phyloP scores from a whole-genome alignment of 345 rosid genomes.

The Ceriops tagal region DNA sequence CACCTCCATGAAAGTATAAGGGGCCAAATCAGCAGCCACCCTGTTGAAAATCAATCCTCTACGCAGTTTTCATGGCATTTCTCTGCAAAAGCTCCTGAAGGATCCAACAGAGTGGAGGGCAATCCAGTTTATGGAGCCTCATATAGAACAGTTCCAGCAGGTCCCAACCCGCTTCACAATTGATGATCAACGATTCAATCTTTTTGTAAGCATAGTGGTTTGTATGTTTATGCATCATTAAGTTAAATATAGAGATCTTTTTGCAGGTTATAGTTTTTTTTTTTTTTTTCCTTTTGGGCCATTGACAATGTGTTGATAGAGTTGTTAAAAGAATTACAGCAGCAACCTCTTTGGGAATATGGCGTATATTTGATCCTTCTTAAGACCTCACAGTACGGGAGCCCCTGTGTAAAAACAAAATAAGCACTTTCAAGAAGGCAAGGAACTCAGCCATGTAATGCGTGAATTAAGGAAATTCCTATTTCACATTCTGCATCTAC shows the following conservation, averaged over 20 bases:
- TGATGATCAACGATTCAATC: constrained; percentile 15
- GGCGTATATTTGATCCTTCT: not conserved
- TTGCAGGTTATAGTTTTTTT: constrained; percentile 24
- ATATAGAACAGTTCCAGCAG: constrained; percentile 41
- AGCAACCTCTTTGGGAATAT: no score
- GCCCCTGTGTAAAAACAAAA: not conserved
- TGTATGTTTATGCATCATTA: not conserved
- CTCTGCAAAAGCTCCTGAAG: constrained; percentile 26
- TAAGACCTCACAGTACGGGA: not conserved
- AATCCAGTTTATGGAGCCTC: constrained; percentile 38
- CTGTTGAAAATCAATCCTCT: not conserved
- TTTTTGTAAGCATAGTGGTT: constrained; percentile 5
- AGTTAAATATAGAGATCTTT: constrained; percentile 11
- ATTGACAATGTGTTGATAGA: constrained; percentile 27
- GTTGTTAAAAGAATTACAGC: not conserved
- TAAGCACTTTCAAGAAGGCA: not conserved
- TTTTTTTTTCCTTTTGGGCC: not conserved
- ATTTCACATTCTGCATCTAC: no score
- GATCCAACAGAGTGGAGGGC: constrained; percentile 13
- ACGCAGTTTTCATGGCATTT: constrained; percentile 21
- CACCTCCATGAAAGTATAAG: not conserved
- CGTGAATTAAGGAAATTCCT: no score
- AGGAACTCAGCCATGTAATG: not conserved
- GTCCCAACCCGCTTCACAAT: constrained; percentile 65
- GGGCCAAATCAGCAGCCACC: constrained; percentile 7